phyloP scores from a whole-genome alignment of 2,329 filamentous ascomycete species.

The Sarocladium strictum region DNA sequence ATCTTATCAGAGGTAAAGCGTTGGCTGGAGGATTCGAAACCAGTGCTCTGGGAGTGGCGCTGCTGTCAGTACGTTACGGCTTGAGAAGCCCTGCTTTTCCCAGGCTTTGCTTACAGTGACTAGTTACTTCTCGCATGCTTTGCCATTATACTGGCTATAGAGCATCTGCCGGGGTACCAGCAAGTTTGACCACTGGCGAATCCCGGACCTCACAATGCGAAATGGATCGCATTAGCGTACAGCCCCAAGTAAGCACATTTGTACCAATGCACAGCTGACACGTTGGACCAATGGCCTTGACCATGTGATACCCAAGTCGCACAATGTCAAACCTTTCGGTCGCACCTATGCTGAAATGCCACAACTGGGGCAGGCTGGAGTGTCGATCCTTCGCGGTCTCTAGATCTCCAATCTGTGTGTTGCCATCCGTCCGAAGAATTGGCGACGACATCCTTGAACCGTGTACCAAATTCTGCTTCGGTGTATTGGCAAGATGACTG shows the following conservation, averaged over 20 bases:
- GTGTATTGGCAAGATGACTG: too few species aligned
- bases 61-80: background rate
- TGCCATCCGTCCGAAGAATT: background rate
- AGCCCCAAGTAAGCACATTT: too few species aligned
- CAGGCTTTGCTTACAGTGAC: background rate
- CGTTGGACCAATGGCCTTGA: background rate
- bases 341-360: background rate
- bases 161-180: background rate
- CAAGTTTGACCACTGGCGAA: background rate
- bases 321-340: background rate
- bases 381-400: background rate
- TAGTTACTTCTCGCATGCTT: conserved; percentile 1
- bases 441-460: background rate
- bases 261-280: too few species aligned
- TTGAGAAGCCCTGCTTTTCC: background rate
- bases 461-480: too few species aligned
- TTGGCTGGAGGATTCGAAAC: conserved; percentile 26
- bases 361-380: background rate
- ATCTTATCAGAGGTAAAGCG: conserved; percentile 23
- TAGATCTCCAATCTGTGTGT: background rate
- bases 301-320: background rate
- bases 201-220: background rate
- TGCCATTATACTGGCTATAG: background rate
- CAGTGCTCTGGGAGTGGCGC: conserved; percentile 16
- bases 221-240: background rate